Evolutionary conservation across 768 basidiomycete species (phyloP), one percentile per base, ranked within the genome.

Genomic region (Tulasnella sp.): DNA sequence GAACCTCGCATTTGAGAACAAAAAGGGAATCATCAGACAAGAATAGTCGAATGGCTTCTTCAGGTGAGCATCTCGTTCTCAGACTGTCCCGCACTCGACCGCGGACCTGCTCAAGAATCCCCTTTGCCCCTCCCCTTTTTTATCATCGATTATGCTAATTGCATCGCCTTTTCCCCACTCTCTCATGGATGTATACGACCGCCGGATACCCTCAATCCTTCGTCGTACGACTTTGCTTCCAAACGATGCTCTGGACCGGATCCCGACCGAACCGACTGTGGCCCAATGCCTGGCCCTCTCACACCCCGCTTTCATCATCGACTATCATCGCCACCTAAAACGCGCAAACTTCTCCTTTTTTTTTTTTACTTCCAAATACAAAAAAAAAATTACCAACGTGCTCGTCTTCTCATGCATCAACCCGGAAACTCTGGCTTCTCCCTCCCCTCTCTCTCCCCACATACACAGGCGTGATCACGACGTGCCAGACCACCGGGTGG

Each of bases 21-120:
- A 46, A 19, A 46, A 52, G 24, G 48, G 48, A 24, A 24, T 24
- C 16, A 5, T 68, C 62, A 31, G 14, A 68, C 62, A 31, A 68
- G 62, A 68, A 68, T 18, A 34, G 7, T 68, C n/a, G 16, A 34
- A 68, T 68, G 62, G 62, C 62, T 34, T 34, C 62, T 68, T 27
- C 62, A 34, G 62, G 62, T 68, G 62, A 68, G 27, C 62, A 31
- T 31, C 62, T 68, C n/a, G 56, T 68, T 68, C 62, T 68, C 62
- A 68, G 34, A 68, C 14, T 7, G 21, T 62, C 46, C 19, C 58
- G 27, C n/a, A 31, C n/a, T 34, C 27, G 62, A n/a, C 62, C 62
- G n/a, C 62, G 62, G 34, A 14, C 42, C 42, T 10, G 16, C 42
- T 16, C 42, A 14, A 9, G 2, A 12, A 44, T 34, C 27, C 62